These are phyloP conservation scores for Solanum sparsipilum DNA, from an alignment of 257 asterid genomes.

Conservation along the genomic window DNA sequence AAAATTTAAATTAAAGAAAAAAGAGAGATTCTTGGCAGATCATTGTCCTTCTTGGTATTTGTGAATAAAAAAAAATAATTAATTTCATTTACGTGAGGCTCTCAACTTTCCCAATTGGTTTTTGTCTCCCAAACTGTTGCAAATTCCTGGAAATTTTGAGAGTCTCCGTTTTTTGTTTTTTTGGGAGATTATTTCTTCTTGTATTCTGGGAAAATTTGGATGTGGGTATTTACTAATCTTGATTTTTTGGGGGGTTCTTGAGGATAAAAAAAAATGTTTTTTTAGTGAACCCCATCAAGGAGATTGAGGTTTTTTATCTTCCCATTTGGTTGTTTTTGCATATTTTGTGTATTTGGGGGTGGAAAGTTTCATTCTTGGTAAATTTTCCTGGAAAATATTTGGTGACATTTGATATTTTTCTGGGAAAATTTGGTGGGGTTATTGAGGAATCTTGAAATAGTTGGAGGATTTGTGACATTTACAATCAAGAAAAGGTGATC, in stretches of 20 bases:
- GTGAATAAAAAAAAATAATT: background rate
- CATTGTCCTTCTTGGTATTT: slow-evolving; percentile 25
- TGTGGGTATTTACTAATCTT: background rate
- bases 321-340: background rate
- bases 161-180: background rate
- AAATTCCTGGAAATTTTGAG: slow-evolving; percentile 11
- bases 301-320: background rate
- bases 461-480: slow-evolving; percentile 5
- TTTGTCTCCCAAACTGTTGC: slow-evolving; percentile 5
- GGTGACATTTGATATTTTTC: slow-evolving; percentile 1
- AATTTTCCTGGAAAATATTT: background rate
- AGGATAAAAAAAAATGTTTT: background rate
- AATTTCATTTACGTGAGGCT: background rate
- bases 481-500: slow-evolving; percentile 5
- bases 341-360: background rate
- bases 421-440: slow-evolving; percentile 25
- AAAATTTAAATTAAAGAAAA: background rate
- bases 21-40: slow-evolving; percentile 22
- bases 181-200: slow-evolving; percentile 16
- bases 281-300: background rate
- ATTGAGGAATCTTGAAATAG: slow-evolving; percentile 9
- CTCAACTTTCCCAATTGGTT: slow-evolving; percentile 1
- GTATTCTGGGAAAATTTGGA: slow-evolving; percentile 26
- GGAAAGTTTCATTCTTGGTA: background rate
- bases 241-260: background rate